Conservation (phyloP, 345 rosid species). For the Heritiera fomes region DNA sequence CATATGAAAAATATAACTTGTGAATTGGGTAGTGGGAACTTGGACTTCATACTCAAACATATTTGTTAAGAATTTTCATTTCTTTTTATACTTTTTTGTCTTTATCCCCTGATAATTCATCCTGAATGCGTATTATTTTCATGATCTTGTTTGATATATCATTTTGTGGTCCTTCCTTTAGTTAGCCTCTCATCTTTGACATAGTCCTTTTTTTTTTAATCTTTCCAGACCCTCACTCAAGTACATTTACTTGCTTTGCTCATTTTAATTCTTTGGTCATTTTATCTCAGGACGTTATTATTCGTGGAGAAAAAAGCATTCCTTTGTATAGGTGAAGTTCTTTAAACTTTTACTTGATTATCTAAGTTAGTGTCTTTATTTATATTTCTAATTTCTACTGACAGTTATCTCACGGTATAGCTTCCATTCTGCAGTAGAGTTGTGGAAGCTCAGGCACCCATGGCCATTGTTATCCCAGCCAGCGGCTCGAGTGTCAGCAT, state of each 20-base stretch:
- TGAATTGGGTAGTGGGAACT: not conserved
- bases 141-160: not conserved
- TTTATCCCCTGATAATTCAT: slow-evolving; percentile 1
- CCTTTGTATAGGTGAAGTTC: slow-evolving; percentile 84
- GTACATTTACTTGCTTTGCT: not conserved
- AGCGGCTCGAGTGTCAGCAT: slow-evolving; percentile 46
- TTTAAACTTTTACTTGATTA: slow-evolving; percentile 18
- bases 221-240: not conserved
- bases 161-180: not conserved
- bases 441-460: slow-evolving; percentile 82
- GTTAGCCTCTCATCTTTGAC: not conserved
- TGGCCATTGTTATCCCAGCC: slow-evolving; percentile 72
- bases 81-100: not conserved
- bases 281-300: slow-evolving; percentile 67
- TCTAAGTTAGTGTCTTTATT: slow-evolving; percentile 8
- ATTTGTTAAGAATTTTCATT: not conserved
- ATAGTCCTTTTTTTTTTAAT: slow-evolving; percentile 1
- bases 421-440: slow-evolving; percentile 75
- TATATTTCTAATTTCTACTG: not conserved
- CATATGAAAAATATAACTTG: not conserved
- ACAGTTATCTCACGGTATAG: slow-evolving; percentile 33
- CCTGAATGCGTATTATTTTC: not conserved
- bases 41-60: not conserved
- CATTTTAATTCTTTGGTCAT: slow-evolving; percentile 16
- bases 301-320: slow-evolving; percentile 83